Evolutionary conservation across 208 protist genomes (phyloP).

Genomic region (Herpetomonas samuelpessoai): DNA sequence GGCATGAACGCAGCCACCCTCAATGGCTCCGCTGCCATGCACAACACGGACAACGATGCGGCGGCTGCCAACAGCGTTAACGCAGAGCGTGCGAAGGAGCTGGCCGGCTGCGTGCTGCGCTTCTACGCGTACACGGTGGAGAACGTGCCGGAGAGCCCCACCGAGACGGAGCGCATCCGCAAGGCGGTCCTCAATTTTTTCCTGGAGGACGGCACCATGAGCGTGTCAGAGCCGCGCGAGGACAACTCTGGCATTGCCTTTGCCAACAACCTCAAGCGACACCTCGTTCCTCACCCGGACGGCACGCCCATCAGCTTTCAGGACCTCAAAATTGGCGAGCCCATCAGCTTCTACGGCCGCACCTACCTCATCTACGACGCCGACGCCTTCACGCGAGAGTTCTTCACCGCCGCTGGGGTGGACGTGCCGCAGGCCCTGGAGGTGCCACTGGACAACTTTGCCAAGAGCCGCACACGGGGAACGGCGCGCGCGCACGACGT

Average conservation of each 20-base stretch:
- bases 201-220: slow-evolving; percentile 97
- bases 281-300: slow-evolving; percentile 81
- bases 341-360: slow-evolving; percentile 92
- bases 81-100: slow-evolving; percentile 24
- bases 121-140: slow-evolving; percentile 97
- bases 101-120: slow-evolving; percentile 82
- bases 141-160: slow-evolving; percentile 90
- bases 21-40: slow-evolving; percentile 3
- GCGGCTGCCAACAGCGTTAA: neutral
- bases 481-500: slow-evolving; percentile 70
- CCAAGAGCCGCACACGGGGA: slow-evolving; percentile 30
- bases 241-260: slow-evolving; percentile 96
- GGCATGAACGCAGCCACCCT: slow-evolving; percentile 4
- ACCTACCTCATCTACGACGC: slow-evolving; percentile 93
- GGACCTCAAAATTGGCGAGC: slow-evolving; percentile 85
- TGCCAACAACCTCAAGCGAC: slow-evolving; percentile 89
- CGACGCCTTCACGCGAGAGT: slow-evolving; percentile 93
- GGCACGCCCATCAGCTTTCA: slow-evolving; percentile 74
- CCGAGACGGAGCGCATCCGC: slow-evolving; percentile 91
- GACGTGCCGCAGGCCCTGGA: slow-evolving; percentile 44
- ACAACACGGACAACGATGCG: slow-evolving; percentile 4
- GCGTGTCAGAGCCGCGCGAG: slow-evolving; percentile 89
- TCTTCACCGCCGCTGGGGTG: slow-evolving; percentile 64
- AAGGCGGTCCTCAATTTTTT: slow-evolving; percentile 92
- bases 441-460: slow-evolving; percentile 78